A percentile compares a stretch with the other conserved stretches of the same genome.
These are phyloP conservation scores for Phytophthora palmivora DNA, from an alignment of 352 stramenopile species.

Conservation along the genomic window DNA sequence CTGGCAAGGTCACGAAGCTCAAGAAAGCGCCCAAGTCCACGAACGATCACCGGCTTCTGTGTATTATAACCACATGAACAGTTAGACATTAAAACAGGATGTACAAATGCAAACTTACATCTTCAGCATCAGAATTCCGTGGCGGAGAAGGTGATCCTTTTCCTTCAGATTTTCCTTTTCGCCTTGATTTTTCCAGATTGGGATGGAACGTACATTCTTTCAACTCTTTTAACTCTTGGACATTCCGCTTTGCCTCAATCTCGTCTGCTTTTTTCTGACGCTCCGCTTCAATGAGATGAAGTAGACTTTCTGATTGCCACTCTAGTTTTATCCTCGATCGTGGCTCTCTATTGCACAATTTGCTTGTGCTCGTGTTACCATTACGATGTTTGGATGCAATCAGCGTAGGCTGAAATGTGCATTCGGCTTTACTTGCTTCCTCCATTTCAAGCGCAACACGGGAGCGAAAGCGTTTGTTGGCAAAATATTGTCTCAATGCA, in stretches of 20 bases:
- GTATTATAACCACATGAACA: background rate
- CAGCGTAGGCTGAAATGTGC: constrained; percentile 70
- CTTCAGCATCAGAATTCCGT: constrained; percentile 2
- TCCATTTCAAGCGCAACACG: constrained; percentile 77
- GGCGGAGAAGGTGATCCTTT: constrained; percentile 30
- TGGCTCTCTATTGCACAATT: constrained; percentile 42
- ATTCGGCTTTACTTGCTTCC: constrained; percentile 68
- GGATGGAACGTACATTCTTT: constrained; percentile 88
- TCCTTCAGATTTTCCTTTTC: constrained; percentile 13
- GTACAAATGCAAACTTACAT: constrained; percentile 19
- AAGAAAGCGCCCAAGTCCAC: constrained; percentile 79
- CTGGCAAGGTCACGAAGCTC: constrained; percentile 78
- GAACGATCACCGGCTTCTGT: constrained; percentile 73
- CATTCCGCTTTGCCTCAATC: constrained; percentile 69
- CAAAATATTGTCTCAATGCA: constrained; percentile 60
- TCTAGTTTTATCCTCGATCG: constrained; percentile 31
- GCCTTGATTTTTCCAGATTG: constrained; percentile 44
- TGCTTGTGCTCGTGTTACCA: constrained; percentile 49
- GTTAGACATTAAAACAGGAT: background rate
- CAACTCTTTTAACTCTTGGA: constrained; percentile 64
- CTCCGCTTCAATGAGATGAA: constrained; percentile 72
- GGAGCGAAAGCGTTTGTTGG: constrained; percentile 73
- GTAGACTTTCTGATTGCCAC: constrained; percentile 71
- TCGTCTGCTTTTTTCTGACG: constrained; percentile 61
- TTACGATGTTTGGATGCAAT: constrained; percentile 34